A percentile compares a stretch with the other conserved stretches of the same genome.
phyloP scores from a whole-genome alignment of 805 yeast genomes.

The Metschnikowia arizonensis region DNA sequence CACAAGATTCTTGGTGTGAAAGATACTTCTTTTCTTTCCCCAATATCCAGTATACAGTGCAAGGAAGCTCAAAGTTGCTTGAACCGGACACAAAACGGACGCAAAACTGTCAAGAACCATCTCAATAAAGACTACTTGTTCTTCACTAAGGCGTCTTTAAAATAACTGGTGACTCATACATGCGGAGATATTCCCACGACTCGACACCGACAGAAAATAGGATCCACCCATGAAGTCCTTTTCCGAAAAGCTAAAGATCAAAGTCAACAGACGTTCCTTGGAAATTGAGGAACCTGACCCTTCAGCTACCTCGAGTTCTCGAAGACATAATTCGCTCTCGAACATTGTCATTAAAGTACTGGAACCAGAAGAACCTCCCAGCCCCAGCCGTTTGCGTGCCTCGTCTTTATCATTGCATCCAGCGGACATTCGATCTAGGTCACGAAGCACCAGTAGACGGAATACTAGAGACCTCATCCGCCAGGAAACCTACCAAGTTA shows the following conservation, averaged over 20 bases:
- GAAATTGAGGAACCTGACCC: slow-evolving; percentile 24
- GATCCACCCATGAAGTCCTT: slow-evolving; percentile 11
- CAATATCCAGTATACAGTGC: not conserved
- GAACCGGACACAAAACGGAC: too few species aligned
- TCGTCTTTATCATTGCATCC: slow-evolving; percentile 7
- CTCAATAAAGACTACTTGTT: not conserved
- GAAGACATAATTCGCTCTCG: slow-evolving; percentile 21
- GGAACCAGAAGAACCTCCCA: slow-evolving; percentile 11
- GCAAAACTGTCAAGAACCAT: not conserved
- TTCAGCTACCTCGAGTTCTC: slow-evolving; percentile 11
- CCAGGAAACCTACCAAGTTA: slow-evolving; percentile 35
- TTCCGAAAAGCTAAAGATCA: slow-evolving; percentile 26
- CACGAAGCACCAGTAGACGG: slow-evolving; percentile 22
- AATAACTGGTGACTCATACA: not conserved
- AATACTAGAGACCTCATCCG: slow-evolving; percentile 36
- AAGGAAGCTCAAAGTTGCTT: too few species aligned
- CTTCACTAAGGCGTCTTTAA: too few species aligned
- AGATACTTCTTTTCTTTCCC: not conserved
- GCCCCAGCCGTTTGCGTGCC: slow-evolving; percentile 8
- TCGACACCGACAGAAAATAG: not conserved
- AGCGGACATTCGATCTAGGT: slow-evolving; percentile 14
- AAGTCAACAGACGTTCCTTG: slow-evolving; percentile 26
- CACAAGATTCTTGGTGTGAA: not conserved
- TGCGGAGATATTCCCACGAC: not conserved
- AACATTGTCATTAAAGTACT: slow-evolving; percentile 22